These are phyloP conservation scores for Lonicera japonica DNA, from an alignment of 129 eudicot genomes.

Conservation along the genomic window DNA sequence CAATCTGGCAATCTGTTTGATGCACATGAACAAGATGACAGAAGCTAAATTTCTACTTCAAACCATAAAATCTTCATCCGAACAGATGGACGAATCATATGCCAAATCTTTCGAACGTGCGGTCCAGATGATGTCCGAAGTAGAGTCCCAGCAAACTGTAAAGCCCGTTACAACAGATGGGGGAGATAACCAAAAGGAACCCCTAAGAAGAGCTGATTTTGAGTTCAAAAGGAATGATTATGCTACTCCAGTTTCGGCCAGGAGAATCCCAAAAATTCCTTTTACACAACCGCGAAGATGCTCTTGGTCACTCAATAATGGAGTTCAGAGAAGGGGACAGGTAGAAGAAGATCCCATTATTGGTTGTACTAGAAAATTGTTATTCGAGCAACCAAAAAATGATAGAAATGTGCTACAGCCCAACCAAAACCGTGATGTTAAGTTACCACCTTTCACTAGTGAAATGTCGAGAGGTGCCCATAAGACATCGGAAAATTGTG, in stretches of 20 bases:
- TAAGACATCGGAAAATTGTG: background rate
- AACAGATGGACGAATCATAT: slow-evolving; percentile 42
- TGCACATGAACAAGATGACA: slow-evolving; percentile 56
- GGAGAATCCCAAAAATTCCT: slow-evolving; percentile 31
- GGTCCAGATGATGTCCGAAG: slow-evolving; percentile 42
- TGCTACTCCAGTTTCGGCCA: background rate
- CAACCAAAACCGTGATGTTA: background rate
- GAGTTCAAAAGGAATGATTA: slow-evolving; percentile 5
- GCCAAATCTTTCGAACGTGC: slow-evolving; percentile 83
- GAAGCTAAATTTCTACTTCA: slow-evolving; percentile 77
- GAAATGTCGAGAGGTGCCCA: no score
- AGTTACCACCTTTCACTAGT: no score
- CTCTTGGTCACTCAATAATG: background rate
- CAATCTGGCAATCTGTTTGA: slow-evolving; percentile 80
- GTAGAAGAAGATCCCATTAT: slow-evolving; percentile 18
- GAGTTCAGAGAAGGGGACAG: slow-evolving; percentile 9
- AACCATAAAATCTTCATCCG: slow-evolving; percentile 28
- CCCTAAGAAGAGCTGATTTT: slow-evolving; percentile 12
- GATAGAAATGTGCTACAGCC: slow-evolving; percentile 4
- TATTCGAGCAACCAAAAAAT: slow-evolving; percentile 24
- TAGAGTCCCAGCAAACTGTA: slow-evolving; percentile 32
- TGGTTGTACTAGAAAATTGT: slow-evolving; percentile 36
- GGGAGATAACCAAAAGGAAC: slow-evolving; percentile 9
- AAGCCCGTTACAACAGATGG: slow-evolving; percentile 4
- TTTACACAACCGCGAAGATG: slow-evolving; percentile 50